These are phyloP conservation scores for Cladophialophora exuberans DNA, from an alignment of 2,329 filamentous ascomycete species.

Conservation along the genomic window DNA sequence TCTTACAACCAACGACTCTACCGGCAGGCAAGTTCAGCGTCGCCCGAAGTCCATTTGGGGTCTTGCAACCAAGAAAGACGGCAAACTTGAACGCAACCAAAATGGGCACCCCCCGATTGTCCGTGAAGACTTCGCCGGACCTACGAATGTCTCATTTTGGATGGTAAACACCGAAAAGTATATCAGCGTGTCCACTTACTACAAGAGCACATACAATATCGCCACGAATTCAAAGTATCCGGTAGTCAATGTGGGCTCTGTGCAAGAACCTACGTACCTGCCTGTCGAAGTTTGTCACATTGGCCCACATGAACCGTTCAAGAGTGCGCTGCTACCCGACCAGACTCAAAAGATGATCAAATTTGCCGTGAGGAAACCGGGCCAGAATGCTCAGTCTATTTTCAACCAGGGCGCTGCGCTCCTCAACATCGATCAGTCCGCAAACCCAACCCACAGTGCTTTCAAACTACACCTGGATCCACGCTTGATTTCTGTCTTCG, in stretches of 20 bases:
- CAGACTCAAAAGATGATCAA: slow-evolving; percentile 72
- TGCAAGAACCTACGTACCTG: slow-evolving; percentile 62
- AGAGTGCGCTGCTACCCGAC: slow-evolving; percentile 59
- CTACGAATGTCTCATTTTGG: slow-evolving; percentile 61
- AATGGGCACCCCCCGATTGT: slow-evolving; percentile 47
- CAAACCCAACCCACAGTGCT: slow-evolving; percentile 8
- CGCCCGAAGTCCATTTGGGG: neutral
- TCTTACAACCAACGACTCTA: neutral
- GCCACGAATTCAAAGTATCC: slow-evolving; percentile 51
- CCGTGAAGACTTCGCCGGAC: slow-evolving; percentile 47
- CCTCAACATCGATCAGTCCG: neutral
- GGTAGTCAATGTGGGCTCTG: slow-evolving; percentile 68
- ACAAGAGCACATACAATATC: slow-evolving; percentile 48
- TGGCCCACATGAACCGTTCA: slow-evolving; percentile 65
- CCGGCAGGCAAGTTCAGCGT: neutral
- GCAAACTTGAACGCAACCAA: slow-evolving; percentile 14
- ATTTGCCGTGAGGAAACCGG: slow-evolving; percentile 70
- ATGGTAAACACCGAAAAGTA: slow-evolving; percentile 47
- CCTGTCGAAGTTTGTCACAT: slow-evolving; percentile 70
- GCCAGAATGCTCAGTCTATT: slow-evolving; percentile 69
- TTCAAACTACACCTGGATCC: slow-evolving; percentile 54
- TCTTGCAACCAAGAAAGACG: slow-evolving; percentile 2
- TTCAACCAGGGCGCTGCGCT: slow-evolving; percentile 6
- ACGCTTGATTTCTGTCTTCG: slow-evolving; percentile 70
- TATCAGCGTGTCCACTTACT: slow-evolving; percentile 58